Evolutionary conservation across 2,329 filamentous ascomycete species (phyloP), one percentile per base, ranked within the genome.

Genomic region (Ophiostoma tasmaniense): DNA sequence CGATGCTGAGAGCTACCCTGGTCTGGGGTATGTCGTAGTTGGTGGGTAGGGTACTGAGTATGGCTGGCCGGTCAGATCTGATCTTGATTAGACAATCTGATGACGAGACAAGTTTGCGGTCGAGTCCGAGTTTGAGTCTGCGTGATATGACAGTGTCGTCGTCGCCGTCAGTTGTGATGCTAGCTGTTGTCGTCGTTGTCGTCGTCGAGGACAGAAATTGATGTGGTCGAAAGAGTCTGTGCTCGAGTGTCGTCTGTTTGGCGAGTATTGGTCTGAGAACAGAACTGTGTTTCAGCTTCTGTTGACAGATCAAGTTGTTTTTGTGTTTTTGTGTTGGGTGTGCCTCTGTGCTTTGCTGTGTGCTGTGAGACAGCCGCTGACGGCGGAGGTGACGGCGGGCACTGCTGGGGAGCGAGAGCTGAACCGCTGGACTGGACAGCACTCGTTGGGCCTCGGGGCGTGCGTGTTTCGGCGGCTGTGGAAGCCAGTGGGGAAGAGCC

Each of bases 401-500:
- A 37, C 35, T 45, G 33, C 33, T 66, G 25, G 55, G 22, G 55
- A 33, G 33, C 33, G 8, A 8, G 14, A 22, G 22, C 50, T 25
- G 20, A 20, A 45, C 39, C 39, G 42, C 14, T 45, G 42, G 42
- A n/a, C 50, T 28, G n/a, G 45, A 45, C 42, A 25, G 37, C 22
- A 45, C 17, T 17, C 20, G 6, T 45, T 42, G 35, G 35, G 39
- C 25, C 20, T 35, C 35, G 30, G 10, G 37, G 62, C 3, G 33
- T 55, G 67, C 52, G 52, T 55, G 42, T 67, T 70, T 69, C 35
- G 42, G 64, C 25, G 67, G 45, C 20, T 37, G 59, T 70, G 66
- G 61, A 68, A 70, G 66, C 37, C 35, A 22, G 64, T 59, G 70
- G 50, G 68, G 65, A 67, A 45, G 66, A 64, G 30, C 61, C 61